Evolutionary conservation across 441 rosid species (phyloP).

Genomic region (Kokia cookei): DNA sequence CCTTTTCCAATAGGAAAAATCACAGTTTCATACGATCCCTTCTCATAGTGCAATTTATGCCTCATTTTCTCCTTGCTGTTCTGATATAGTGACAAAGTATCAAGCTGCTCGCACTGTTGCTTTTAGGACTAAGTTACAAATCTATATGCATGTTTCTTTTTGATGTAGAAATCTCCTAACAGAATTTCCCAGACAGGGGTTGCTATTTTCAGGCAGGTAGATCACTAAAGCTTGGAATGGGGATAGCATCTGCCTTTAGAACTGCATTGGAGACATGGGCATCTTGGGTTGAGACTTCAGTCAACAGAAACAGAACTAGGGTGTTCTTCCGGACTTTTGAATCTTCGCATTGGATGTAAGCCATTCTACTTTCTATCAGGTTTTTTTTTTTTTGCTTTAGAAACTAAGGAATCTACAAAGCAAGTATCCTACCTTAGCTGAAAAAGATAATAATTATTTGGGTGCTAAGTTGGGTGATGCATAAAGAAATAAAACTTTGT

Average conservation of each 20-base stretch:
- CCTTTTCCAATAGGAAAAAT: too few relatives aligned
- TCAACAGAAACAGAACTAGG: conserved; percentile 53
- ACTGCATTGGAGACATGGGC: conserved; percentile 54
- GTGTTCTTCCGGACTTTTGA: conserved; percentile 55
- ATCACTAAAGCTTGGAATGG: conserved; percentile 50
- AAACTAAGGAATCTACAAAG: background rate
- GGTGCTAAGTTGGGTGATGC: background rate
- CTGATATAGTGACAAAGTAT: background rate
- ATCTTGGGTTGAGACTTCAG: conserved; percentile 49
- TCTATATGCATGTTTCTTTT: background rate
- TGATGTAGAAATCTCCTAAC: conserved; percentile 20
- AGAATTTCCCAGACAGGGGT: conserved; percentile 38
- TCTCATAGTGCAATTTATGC: background rate
- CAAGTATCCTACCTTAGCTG: background rate
- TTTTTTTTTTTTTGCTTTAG: background rate
- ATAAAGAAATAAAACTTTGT: background rate
- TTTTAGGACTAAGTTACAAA: background rate
- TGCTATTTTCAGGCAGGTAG: conserved; percentile 39
- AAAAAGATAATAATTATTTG: background rate
- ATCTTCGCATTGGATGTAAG: conserved; percentile 44
- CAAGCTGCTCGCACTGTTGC: background rate
- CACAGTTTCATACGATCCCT: too few relatives aligned
- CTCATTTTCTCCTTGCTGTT: background rate
- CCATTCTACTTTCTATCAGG: conserved; percentile 2
- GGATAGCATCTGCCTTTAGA: conserved; percentile 44